Evolutionary conservation across 768 basidiomycete genomes (phyloP).

Genomic region (Lentinula sp.): DNA sequence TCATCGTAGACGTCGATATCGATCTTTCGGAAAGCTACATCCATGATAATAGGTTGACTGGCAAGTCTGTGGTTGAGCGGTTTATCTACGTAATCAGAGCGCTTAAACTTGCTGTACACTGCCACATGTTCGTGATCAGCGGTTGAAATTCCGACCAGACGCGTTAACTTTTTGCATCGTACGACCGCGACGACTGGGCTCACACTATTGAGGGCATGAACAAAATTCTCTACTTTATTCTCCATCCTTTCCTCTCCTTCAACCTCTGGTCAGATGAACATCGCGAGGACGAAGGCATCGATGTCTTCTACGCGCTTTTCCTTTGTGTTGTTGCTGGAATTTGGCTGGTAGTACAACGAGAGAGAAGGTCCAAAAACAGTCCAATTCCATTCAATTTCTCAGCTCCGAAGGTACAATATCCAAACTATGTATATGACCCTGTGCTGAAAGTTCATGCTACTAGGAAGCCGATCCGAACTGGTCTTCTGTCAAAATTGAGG

Average conservation of each 20-base stretch:
- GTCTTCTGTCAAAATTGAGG: slow-evolving; percentile 45
- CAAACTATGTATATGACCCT: not conserved
- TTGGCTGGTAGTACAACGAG: slow-evolving; percentile 70
- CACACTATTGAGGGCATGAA: not conserved
- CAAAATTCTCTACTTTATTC: slow-evolving; percentile 24
- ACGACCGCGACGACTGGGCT: not conserved
- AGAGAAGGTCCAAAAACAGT: slow-evolving; percentile 68
- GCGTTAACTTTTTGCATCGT: not conserved
- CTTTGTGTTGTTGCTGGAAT: slow-evolving; percentile 75
- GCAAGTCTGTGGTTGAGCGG: too few species aligned
- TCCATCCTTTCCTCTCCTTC: slow-evolving; percentile 49
- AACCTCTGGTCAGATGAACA: slow-evolving; percentile 43
- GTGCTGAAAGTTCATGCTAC: not conserved
- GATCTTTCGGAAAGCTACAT: slow-evolving; percentile 70
- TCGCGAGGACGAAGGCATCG: slow-evolving; percentile 43
- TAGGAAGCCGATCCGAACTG: slow-evolving; percentile 58
- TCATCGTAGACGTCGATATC: slow-evolving; percentile 94
- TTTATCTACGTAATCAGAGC: not conserved
- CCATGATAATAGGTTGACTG: not conserved
- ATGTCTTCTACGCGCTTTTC: slow-evolving; percentile 61
- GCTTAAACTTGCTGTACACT: not conserved
- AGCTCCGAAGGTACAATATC: slow-evolving; percentile 44
- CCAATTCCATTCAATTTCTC: slow-evolving; percentile 61
- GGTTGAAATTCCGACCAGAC: not conserved
- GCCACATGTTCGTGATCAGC: not conserved